Evolutionary conservation across 2,329 filamentous ascomycete species (phyloP).

Genomic region (Pseudogymnoascus sp.): DNA sequence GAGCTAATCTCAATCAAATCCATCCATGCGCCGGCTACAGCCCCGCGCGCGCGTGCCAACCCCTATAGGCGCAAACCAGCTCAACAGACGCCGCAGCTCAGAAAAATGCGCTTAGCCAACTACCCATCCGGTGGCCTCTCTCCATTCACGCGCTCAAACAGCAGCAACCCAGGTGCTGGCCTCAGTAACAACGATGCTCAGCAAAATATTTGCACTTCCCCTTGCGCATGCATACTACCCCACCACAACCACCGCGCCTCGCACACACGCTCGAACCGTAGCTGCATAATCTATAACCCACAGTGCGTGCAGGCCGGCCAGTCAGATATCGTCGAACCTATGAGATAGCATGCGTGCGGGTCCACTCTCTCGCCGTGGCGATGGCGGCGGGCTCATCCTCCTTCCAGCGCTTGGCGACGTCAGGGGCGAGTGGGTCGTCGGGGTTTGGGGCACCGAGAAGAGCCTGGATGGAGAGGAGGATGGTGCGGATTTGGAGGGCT

Average conservation of each 20-base stretch:
- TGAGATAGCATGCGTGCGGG: constrained; percentile 38
- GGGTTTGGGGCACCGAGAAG: constrained; percentile 94
- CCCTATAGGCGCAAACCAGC: neutral
- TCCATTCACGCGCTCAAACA: neutral
- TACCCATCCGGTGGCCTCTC: neutral
- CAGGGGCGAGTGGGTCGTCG: constrained; percentile 95
- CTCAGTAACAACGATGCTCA: neutral
- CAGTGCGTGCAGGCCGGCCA: neutral
- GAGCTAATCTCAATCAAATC: neutral
- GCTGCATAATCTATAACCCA: neutral
- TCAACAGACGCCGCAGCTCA: neutral
- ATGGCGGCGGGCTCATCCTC: constrained; percentile 91
- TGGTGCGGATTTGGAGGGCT: constrained; percentile 93
- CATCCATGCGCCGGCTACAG: neutral
- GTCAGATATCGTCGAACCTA: constrained; percentile 14
- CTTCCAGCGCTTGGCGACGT: constrained; percentile 97
- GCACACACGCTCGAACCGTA: neutral
- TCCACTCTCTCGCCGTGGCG: constrained; percentile 88
- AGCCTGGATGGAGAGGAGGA: constrained; percentile 96
- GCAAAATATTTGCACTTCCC: neutral
- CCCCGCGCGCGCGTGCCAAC: neutral
- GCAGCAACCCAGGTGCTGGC: neutral
- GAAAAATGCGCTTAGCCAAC: constrained; percentile 1
- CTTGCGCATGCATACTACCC: neutral
- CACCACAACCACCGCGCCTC: neutral